These are phyloP conservation scores for Aquilaria agallochum DNA, from an alignment of 441 rosid genomes.

Conservation along the genomic window DNA sequence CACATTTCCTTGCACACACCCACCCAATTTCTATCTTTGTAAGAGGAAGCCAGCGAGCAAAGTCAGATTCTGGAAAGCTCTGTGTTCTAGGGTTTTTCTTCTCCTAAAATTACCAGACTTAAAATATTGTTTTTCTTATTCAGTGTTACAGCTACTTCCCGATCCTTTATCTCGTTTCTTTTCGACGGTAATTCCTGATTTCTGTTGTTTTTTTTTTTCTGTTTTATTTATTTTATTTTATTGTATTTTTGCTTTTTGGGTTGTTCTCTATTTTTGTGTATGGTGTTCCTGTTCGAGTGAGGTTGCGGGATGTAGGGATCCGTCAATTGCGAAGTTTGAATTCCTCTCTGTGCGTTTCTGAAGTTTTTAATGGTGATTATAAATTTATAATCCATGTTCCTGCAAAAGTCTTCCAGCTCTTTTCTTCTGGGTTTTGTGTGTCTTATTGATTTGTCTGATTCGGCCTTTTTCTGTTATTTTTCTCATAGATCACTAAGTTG, in stretches of 20 bases:
- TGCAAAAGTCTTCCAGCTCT: no score
- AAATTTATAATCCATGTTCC: no score
- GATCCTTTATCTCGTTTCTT: slow-evolving; percentile 16
- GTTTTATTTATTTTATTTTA: not conserved
- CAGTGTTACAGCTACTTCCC: not conserved
- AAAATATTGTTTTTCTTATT: not conserved
- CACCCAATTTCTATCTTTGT: slow-evolving; percentile 46
- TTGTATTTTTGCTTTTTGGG: slow-evolving; percentile 1
- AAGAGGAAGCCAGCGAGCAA: not conserved
- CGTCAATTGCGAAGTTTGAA: no score
- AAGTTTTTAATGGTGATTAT: no score
- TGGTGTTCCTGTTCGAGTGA: not conserved
- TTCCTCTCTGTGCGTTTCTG: no score
- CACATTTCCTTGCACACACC: slow-evolving; percentile 40
- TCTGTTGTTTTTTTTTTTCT: not conserved
- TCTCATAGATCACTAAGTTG: no score
- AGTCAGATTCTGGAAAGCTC: slow-evolving; percentile 13
- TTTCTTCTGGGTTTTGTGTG: no score
- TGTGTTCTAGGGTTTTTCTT: slow-evolving; percentile 16
- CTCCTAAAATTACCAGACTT: slow-evolving; percentile 5
- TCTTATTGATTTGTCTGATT: no score
- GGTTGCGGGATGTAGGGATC: not conserved
- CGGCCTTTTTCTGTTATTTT: no score
- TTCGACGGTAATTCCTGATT: slow-evolving; percentile 11
- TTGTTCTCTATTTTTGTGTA: not conserved